A percentile compares a stretch with the other conserved stretches of the same genome.
phyloP scores from a whole-genome alignment of 805 yeast species.

The Ogataea parapolymorpha region DNA sequence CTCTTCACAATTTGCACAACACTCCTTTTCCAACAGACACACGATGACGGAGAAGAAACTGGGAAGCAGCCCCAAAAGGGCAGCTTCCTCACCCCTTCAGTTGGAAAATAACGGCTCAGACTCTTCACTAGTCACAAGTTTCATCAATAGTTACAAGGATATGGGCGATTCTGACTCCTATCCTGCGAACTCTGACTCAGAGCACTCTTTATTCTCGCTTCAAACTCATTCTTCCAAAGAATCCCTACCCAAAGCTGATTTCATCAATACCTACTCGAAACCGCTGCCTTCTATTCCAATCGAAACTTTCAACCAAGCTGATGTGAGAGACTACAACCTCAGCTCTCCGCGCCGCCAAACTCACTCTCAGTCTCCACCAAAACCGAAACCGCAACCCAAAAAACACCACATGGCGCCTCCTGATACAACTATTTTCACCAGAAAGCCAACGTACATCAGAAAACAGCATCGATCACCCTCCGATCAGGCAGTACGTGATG shows the following conservation, averaged over 20 bases:
- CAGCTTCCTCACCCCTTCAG: constrained; percentile 3
- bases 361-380: constrained; percentile 1
- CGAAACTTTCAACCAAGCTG: constrained; percentile 21
- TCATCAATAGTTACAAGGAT: constrained; percentile 15
- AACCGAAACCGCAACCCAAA: neutral
- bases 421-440: constrained; percentile 26
- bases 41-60: neutral
- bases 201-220: constrained; percentile 19
- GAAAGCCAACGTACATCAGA: constrained; percentile 19
- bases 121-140: constrained; percentile 12
- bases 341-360: neutral
- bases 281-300: constrained; percentile 26
- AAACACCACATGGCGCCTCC: constrained; percentile 10
- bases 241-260: constrained; percentile 1
- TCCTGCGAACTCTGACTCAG: constrained; percentile 5
- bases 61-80: neutral
- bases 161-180: constrained; percentile 2
- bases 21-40: neutral
- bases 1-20: neutral
- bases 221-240: constrained; percentile 4
- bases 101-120: constrained; percentile 6
- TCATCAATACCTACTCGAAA: constrained; percentile 2
- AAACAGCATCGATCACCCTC: constrained; percentile 20
- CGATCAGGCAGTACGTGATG: constrained; percentile 20
- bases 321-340: constrained; percentile 20